Base-by-base conservation (phyloP, 768 basidiomycete genomes). In the Panaeolus cyanescens region DNA sequence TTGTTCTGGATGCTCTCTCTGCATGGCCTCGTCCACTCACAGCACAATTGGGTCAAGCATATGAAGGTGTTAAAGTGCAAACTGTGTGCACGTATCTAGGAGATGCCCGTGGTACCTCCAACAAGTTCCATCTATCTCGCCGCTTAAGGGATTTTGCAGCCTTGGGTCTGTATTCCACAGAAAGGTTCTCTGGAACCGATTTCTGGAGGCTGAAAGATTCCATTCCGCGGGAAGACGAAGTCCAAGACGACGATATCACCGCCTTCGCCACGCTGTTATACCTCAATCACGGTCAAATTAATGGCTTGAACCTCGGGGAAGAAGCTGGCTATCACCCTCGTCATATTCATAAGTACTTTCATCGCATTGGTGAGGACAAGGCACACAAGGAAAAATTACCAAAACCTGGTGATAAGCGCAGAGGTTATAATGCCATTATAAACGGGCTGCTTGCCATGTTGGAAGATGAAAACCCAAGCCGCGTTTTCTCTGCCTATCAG, bases 201-300 rank as follows among this genome's bases (percentile, higher is more conserved):
- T 95, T 96, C 71, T 97, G 95, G 95, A 83, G 86, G 36, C 75
- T 96, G 69, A 94, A 93, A 69, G 85, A 87, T 22, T 89, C 83
- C 67, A 89, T 95, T 40, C 92, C 92, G 5, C 58, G 79, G 1
- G 63, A 67, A 5, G 73, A 78, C 1, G 74, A 80, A 30, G 74
- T 93, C n/a, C 83, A 85, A 54, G 81, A 82, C 34, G 86, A 85
- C 32, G 92, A 94, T 68, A 78, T 90, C 17, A 78, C 87, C 55
- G 90, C 90, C 1, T 95, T 95, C 66, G 83, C 88, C 15, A 79
- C 82, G 8, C 76, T 95, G 12, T 76, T 95, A 10, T 75, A 83
- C 33, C 71, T 79, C 7, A 79, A 87, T 33, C 79, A 81, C 57
- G 92, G 92, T 0, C 77, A 76, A 19, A 83, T 93, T 54, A 79